Evolutionary conservation across 2,329 filamentous ascomycete species (phyloP), one percentile per base, ranked within the genome.

Genomic region (Paramyrothecium roridum): DNA sequence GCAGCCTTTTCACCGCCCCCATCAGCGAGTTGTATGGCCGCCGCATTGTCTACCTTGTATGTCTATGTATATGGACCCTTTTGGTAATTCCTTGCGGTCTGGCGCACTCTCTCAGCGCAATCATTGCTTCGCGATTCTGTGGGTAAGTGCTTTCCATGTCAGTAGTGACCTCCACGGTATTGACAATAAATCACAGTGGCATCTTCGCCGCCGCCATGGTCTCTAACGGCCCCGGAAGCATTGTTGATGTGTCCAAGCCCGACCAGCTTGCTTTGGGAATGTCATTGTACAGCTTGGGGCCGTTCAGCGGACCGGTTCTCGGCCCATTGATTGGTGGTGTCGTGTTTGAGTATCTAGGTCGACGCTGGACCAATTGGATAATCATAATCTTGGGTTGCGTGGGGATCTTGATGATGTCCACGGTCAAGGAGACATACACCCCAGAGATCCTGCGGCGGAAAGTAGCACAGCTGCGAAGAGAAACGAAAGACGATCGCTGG

Each of bases 291-390:
- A 83, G 79, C 59, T 84, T 96, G 53, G 90, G 90, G 0, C 90
- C 91, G 0, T 81, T 93, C 69, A 93, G 93, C 64, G 90, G 87
- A 33, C 87, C 75, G 0, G 48, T 50, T 7, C 48, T 50, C 4
- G 48, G 48, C n/a, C 48, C 48, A 13, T 30, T 50, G 17, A 86
- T 96, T 21, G 91, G 91, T 19, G 91, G 91, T 0, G 93, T 93
- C 60, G 48, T 50, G 13, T 50, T 50, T 60, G 79, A 90, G 68
- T 85, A 87, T 59, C 75, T 93, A 3, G 90, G 89, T 16, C 96
- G 91, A 91, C 75, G 90, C 22, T 95, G 90, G 89, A 88, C 87
- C 46, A 88, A 88, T 65, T 93, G 89, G 87, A 76, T 91, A 17
- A 81, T 86, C 2, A 73, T 91, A 63, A 92, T 93, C 52, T 77